phyloP scores from a whole-genome alignment of 2,329 filamentous ascomycete species.

The Nemania sp. region DNA sequence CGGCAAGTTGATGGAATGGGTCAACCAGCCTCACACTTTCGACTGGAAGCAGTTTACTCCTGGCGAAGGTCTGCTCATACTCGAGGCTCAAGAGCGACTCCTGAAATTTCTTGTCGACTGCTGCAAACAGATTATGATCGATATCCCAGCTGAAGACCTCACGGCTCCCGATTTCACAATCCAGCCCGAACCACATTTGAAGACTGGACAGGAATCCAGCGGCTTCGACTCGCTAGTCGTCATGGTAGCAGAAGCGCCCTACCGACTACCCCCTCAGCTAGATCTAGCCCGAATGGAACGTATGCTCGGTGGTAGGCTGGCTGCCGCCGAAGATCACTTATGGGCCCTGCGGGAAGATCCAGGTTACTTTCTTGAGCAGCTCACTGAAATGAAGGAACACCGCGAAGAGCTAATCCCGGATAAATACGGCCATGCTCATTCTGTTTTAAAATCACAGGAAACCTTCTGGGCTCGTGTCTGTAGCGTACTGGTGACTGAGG shows the following conservation, averaged over 20 bases:
- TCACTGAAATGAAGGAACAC: neutral
- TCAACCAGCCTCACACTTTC: neutral
- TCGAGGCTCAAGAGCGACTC: neutral
- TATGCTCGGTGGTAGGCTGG: neutral
- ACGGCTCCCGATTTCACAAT: neutral
- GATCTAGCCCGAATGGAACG: neutral
- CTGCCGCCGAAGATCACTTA: neutral
- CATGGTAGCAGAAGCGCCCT: neutral
- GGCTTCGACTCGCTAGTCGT: neutral
- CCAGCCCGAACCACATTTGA: neutral
- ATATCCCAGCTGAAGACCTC: neutral
- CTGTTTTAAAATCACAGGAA: neutral
- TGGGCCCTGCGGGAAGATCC: neutral
- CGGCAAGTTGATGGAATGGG: neutral
- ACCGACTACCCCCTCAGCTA: neutral
- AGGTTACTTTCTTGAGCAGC: neutral
- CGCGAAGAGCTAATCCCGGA: neutral
- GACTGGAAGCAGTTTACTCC: neutral
- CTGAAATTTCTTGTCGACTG: neutral
- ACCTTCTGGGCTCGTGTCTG: neutral
- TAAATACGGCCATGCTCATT: neutral
- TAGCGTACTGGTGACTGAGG: neutral
- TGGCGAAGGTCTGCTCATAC: neutral
- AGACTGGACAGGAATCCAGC: neutral
- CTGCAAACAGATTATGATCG: neutral